phyloP scores from a whole-genome alignment of 2,329 filamentous ascomycete species.

The Colletotrichum orbiculare region DNA sequence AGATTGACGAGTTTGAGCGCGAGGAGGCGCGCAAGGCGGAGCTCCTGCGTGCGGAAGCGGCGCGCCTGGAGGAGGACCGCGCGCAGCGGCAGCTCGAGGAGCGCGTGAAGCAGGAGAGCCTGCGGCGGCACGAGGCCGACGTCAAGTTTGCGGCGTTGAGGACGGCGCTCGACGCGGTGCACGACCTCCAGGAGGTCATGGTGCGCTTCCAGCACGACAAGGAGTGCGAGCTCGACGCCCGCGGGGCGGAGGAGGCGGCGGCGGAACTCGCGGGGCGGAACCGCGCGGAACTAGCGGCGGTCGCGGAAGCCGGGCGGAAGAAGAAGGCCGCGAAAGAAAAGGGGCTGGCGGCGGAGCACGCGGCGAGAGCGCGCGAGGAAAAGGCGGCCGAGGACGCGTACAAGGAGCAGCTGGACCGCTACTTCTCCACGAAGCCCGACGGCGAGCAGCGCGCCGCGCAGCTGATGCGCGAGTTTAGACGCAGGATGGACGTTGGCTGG shows the following conservation, averaged over 20 bases:
- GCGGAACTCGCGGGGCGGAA: slow-evolving; percentile 48
- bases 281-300: slow-evolving; percentile 44
- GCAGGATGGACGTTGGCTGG: slow-evolving; percentile 55
- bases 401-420: slow-evolving; percentile 48
- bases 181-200: slow-evolving; percentile 54
- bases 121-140: slow-evolving; percentile 52
- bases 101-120: slow-evolving; percentile 52
- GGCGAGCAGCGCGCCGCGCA: slow-evolving; percentile 43
- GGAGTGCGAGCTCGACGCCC: slow-evolving; percentile 44
- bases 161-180: slow-evolving; percentile 50
- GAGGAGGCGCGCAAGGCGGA: slow-evolving; percentile 56
- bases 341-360: slow-evolving; percentile 53
- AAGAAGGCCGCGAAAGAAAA: slow-evolving; percentile 49
- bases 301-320: slow-evolving; percentile 41
- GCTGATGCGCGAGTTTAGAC: slow-evolving; percentile 49
- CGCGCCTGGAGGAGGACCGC: slow-evolving; percentile 49
- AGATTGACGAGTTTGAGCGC: slow-evolving; percentile 61
- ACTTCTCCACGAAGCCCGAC: slow-evolving; percentile 45
- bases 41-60: slow-evolving; percentile 51
- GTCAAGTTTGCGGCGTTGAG: slow-evolving; percentile 52
- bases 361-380: slow-evolving; percentile 53
- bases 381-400: slow-evolving; percentile 57
- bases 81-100: slow-evolving; percentile 51
- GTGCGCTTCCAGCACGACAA: slow-evolving; percentile 52
- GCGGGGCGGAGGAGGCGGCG: slow-evolving; percentile 40